Evolutionary conservation across 2,329 filamentous ascomycete species (phyloP).

Genomic region (Plenodomus tracheiphilus): DNA sequence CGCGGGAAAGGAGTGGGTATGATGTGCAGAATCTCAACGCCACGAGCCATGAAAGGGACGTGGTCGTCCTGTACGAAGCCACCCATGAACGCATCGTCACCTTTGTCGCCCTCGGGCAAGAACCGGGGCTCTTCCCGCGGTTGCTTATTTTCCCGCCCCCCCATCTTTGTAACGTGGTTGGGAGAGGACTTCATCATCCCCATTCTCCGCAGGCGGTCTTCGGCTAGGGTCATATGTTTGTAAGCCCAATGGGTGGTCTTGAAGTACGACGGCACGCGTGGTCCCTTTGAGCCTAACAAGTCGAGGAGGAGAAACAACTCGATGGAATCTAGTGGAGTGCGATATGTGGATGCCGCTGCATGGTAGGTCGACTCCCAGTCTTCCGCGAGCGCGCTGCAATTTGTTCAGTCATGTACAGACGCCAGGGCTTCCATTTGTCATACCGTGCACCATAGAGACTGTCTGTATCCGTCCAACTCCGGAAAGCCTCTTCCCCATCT

Average conservation of each 20-base stretch:
- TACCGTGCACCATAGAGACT: constrained; percentile 88
- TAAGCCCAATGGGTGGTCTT: constrained; percentile 94
- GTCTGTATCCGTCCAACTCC: constrained; percentile 76
- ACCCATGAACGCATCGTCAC: constrained; percentile 54
- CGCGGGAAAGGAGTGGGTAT: constrained; percentile 81
- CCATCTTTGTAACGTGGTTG: constrained; percentile 51
- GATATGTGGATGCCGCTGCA: constrained; percentile 71
- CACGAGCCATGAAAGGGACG: constrained; percentile 83
- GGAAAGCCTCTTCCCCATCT: constrained; percentile 93
- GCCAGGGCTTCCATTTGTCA: constrained; percentile 9
- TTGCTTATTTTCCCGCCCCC: constrained; percentile 32
- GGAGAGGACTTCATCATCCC: constrained; percentile 67
- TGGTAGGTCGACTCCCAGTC: constrained; percentile 77
- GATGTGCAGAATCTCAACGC: constrained; percentile 89
- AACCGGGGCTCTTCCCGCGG: constrained; percentile 55
- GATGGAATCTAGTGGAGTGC: constrained; percentile 76
- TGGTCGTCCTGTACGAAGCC: constrained; percentile 83
- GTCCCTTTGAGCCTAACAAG: constrained; percentile 72
- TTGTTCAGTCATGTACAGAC: neutral
- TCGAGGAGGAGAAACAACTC: constrained; percentile 89
- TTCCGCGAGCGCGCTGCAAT: constrained; percentile 67
- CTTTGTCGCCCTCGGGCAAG: constrained; percentile 61
- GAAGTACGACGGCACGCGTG: constrained; percentile 83
- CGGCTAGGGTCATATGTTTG: constrained; percentile 71
- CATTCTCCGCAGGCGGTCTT: constrained; percentile 72